Evolutionary conservation across 148 eudicot genomes (phyloP), one percentile per base, ranked within the genome.

Genomic region (Vaccinium macrocarpon): DNA sequence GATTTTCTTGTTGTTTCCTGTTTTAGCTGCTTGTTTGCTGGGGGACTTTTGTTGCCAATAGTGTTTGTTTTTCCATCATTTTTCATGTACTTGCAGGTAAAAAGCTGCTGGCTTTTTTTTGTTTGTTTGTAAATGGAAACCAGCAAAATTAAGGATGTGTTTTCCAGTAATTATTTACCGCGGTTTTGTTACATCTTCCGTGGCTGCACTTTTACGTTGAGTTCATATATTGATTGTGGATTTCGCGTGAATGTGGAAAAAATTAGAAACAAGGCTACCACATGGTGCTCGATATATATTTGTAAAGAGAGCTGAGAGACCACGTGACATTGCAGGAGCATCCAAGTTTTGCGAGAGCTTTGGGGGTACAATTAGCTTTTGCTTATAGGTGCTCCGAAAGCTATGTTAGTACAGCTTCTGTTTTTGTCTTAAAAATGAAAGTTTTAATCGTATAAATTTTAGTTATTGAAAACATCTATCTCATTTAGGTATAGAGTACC

Each of bases 11-110:
- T 68, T 38, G 38, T 68, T 68, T 27, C 73, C 71, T 64, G 71
- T 11, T 64, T 11, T 11, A 25, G 71, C 25, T 25, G 32, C 10
- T 29, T 64, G 71, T 10, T 64, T 4, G 16, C 27, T n/a, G 68
- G 71, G 71, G 15, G 71, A 23, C 35, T 68, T 27, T 68, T 68
- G 38, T 68, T 68, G 38, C 29, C 73, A 2, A 12, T 68, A 68
- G 46, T 29, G 73, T 68, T 68, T 13, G 35, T 27, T 29, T 68
- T 13, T 27, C 73, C 73, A 1, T 68, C 42, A 4, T 68, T 68
- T 66, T 68, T 68, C 73, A 68, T 68, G 73, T 68, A 68, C 73
- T 68, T 68, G 72, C 35, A 5, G 42, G 29, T 68, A 38, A 68
- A 42, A 68, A 68, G 73, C 18, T 68, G 73, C 42, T 27, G 42